Evolutionary conservation across 768 basidiomycete species (phyloP).

Genomic region (Termitomyces sp.): DNA sequence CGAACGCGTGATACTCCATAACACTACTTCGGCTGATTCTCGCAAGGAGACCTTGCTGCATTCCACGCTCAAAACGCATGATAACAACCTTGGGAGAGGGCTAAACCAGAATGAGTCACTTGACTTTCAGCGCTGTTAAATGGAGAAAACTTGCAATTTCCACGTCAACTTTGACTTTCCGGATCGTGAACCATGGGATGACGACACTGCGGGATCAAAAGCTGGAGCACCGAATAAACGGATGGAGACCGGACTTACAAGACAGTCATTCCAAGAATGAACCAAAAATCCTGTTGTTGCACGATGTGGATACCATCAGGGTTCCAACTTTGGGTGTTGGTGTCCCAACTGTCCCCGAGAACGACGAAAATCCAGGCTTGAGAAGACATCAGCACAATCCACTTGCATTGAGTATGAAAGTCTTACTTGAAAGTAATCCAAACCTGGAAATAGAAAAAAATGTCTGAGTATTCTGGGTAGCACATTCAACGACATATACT

Average conservation of each 20-base stretch:
- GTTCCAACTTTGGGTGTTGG: conserved; percentile 53
- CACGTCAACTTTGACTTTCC: conserved; percentile 72
- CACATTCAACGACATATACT: conserved; percentile 17
- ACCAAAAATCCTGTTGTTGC: conserved; percentile 79
- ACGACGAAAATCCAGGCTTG: conserved; percentile 70
- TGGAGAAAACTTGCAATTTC: conserved; percentile 59
- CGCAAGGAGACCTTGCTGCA: conserved; percentile 81
- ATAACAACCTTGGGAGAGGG: conserved; percentile 80
- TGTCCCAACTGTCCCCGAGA: conserved; percentile 62
- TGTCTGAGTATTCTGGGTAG: background rate
- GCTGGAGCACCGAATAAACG: conserved; percentile 7
- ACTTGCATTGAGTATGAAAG: background rate
- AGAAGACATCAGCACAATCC: conserved; percentile 5
- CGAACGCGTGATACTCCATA: conserved; percentile 85
- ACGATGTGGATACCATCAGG: conserved; percentile 54
- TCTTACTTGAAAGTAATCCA: conserved; percentile 50
- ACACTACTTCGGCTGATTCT: conserved; percentile 74
- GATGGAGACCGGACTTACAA: conserved; percentile 41
- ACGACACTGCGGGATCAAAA: conserved; percentile 41
- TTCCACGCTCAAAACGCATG: conserved; percentile 76
- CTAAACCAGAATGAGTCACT: conserved; percentile 29
- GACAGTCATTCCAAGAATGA: conserved; percentile 65
- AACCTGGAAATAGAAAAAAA: conserved; percentile 27
- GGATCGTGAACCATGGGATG: conserved; percentile 74
- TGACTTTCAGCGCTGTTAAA: background rate